phyloP scores from a whole-genome alignment of 2,329 filamentous ascomycete species.

The Apiospora hydei region DNA sequence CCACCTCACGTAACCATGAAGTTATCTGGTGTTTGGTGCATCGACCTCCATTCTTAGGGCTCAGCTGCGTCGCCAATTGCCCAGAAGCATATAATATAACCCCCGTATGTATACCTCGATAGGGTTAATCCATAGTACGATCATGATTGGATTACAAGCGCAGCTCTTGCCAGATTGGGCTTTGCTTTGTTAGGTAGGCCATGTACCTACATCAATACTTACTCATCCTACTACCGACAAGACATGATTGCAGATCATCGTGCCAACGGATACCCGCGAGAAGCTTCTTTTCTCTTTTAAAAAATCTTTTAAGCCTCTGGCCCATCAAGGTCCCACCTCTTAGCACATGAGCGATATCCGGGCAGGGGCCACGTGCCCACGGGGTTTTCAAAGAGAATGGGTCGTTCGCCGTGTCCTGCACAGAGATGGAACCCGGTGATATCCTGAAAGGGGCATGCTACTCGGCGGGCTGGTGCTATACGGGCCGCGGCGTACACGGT shows the following conservation, averaged over 20 bases:
- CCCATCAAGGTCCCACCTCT: slow-evolving; percentile 2
- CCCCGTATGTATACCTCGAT: background rate
- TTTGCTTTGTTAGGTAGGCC: background rate
- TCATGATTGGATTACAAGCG: slow-evolving; percentile 13
- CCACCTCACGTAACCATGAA: background rate
- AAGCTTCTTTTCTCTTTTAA: slow-evolving; percentile 4
- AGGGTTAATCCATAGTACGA: background rate
- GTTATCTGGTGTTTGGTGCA: slow-evolving; percentile 1
- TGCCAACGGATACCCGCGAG: background rate
- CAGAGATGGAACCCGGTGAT: slow-evolving; percentile 5
- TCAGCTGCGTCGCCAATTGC: slow-evolving; percentile 13
- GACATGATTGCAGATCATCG: background rate
- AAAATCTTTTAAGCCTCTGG: slow-evolving; percentile 17
- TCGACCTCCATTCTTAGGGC: slow-evolving; percentile 6
- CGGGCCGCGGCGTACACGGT: background rate
- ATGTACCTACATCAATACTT: background rate
- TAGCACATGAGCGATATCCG: slow-evolving; percentile 5
- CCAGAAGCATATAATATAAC: background rate
- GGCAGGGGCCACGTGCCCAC: slow-evolving; percentile 5
- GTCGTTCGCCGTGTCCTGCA: slow-evolving; percentile 10
- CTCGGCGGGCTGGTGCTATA: background rate
- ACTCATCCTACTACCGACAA: background rate
- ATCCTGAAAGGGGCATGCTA: slow-evolving; percentile 17
- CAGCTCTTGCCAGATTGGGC: slow-evolving; percentile 1
- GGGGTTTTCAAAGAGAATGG: slow-evolving; percentile 8